phyloP scores from a whole-genome alignment of 2,329 filamentous ascomycete genomes.

The Lachnellula occidentalis region DNA sequence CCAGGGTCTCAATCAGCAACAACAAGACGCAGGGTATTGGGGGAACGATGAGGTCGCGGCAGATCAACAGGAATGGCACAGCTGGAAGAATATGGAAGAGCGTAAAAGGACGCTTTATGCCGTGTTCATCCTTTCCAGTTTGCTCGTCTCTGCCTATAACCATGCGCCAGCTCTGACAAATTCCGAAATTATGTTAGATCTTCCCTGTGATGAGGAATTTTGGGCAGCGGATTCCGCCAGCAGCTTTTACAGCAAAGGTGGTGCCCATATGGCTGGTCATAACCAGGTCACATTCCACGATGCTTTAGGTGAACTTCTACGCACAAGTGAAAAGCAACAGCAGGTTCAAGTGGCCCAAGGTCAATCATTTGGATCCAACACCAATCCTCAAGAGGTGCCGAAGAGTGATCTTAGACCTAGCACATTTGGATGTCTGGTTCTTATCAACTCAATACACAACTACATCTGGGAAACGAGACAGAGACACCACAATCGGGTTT shows the following conservation, averaged over 20 bases:
- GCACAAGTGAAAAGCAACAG: constrained; percentile 64
- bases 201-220: constrained; percentile 90
- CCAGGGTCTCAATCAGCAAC: constrained; percentile 29
- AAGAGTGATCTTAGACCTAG: constrained; percentile 70
- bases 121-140: constrained; percentile 85
- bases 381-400: constrained; percentile 43
- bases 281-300: constrained; percentile 74
- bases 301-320: constrained; percentile 74
- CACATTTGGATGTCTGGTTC: constrained; percentile 82
- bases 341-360: constrained; percentile 39
- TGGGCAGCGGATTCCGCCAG: constrained; percentile 79
- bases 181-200: constrained; percentile 82
- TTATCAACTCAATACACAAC: constrained; percentile 94
- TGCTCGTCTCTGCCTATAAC: constrained; percentile 89
- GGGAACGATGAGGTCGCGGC: constrained; percentile 35
- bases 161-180: constrained; percentile 87
- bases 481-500: constrained; percentile 78
- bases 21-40: constrained; percentile 27
- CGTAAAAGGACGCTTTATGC: constrained; percentile 88
- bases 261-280: constrained; percentile 60
- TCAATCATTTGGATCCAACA: constrained; percentile 41
- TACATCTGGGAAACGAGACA: constrained; percentile 98
- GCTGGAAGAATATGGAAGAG: constrained; percentile 85
- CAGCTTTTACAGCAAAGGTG: constrained; percentile 75
- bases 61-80: constrained; percentile 74